These are phyloP conservation scores for Mycosarcoma maydis DNA, from an alignment of 1,284 basidiomycete species.

Conservation along the genomic window DNA sequence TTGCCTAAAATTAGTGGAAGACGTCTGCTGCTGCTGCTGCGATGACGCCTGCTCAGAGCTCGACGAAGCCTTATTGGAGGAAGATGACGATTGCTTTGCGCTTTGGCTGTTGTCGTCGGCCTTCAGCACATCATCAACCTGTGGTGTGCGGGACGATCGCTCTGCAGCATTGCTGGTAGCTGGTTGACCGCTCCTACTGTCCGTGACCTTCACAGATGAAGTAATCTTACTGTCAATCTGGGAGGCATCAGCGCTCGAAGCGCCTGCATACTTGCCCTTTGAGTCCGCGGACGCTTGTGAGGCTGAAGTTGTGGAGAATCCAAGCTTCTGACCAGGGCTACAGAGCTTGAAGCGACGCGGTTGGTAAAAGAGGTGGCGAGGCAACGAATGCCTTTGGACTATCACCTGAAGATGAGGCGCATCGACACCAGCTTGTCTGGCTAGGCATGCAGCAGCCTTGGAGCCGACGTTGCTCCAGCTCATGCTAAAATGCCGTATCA, in stretches of 20 bases:
- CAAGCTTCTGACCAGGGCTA: constrained; percentile 7
- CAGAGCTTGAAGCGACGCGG: constrained; percentile 20
- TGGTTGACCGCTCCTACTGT: constrained; percentile 13
- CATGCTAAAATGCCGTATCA: constrained; percentile 9
- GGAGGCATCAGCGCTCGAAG: not conserved
- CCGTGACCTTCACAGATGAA: constrained; percentile 15
- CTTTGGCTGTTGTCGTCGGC: constrained; percentile 3
- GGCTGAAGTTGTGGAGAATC: constrained; percentile 13
- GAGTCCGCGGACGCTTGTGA: constrained; percentile 1
- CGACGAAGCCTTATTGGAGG: constrained; percentile 2
- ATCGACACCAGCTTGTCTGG: constrained; percentile 10
- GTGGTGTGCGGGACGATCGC: constrained; percentile 14
- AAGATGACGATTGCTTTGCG: not conserved
- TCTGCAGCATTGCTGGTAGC: not conserved
- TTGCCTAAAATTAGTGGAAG: constrained; percentile 8
- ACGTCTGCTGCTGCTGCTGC: constrained; percentile 4
- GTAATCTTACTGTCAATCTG: not conserved
- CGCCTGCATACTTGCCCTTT: constrained; percentile 2
- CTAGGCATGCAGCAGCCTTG: constrained; percentile 12
- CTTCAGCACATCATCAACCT: constrained; percentile 19
- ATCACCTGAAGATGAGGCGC: not conserved
- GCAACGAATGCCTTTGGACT: constrained; percentile 20
- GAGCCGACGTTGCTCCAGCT: constrained; percentile 10
- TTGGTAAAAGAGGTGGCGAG: constrained; percentile 26
- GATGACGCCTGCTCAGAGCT: constrained; percentile 6